Evolutionary conservation across 257 asterid genomes (phyloP).

Genomic region (Nicotiana attenuata): DNA sequence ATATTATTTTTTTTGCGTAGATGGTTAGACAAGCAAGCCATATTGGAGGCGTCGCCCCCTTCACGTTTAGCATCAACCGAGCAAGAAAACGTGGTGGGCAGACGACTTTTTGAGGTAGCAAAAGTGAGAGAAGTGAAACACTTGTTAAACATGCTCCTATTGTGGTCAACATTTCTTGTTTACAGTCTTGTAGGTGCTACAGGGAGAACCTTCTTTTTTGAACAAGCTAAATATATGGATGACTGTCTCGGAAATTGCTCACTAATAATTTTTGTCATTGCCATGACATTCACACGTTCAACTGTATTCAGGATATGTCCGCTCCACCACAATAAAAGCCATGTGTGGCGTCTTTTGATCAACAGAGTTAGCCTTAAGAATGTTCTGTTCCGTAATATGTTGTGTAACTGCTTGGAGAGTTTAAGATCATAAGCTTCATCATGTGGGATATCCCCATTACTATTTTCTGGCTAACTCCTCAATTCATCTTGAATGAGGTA

Average conservation of each 20-base stretch:
- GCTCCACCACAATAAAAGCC: not conserved
- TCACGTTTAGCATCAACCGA: too few species aligned
- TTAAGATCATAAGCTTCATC: not conserved
- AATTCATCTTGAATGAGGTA: not conserved
- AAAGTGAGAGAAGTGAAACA: constrained; percentile 4
- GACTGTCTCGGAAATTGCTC: not conserved
- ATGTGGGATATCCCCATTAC: not conserved
- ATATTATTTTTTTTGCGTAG: too few species aligned
- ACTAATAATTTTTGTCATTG: not conserved
- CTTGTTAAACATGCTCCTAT: constrained; percentile 1
- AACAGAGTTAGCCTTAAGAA: not conserved
- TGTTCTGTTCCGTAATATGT: not conserved
- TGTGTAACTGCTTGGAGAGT: constrained; percentile 7
- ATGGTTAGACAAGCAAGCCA: too few species aligned
- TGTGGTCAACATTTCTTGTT: constrained; percentile 9
- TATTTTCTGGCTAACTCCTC: constrained; percentile 13
- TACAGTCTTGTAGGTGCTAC: constrained; percentile 11
- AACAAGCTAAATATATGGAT: constrained; percentile 2
- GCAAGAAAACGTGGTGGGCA: too few species aligned
- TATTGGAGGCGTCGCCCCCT: too few species aligned
- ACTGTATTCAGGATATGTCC: not conserved
- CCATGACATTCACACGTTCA: not conserved
- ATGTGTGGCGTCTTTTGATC: not conserved
- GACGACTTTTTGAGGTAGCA: not conserved
- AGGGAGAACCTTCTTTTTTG: constrained; percentile 13